These are phyloP conservation scores for Samsoniella hepiali DNA, from an alignment of 2,329 filamentous ascomycete genomes.

Conservation along the genomic window DNA sequence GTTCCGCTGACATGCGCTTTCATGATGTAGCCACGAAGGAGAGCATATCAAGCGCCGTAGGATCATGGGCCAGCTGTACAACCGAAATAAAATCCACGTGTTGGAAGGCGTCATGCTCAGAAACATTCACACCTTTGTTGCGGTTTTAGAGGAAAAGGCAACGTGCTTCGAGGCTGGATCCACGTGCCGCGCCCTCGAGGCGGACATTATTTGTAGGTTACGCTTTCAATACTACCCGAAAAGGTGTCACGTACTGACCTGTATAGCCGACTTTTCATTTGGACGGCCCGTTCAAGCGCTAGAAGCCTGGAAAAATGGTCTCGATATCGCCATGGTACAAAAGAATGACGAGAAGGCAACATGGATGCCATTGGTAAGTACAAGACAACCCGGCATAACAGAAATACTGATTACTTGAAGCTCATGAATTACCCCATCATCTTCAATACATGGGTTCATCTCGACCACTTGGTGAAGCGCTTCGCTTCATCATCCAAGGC, in stretches of 20 bases:
- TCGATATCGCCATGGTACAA: not conserved
- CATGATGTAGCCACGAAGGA: no score
- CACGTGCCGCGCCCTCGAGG: no score
- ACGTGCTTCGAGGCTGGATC: no score
- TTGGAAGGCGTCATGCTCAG: no score
- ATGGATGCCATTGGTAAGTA: not conserved
- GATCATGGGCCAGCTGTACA: no score
- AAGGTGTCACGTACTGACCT: not conserved
- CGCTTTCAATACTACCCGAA: no score
- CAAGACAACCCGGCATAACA: not conserved
- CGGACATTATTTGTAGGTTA: no score
- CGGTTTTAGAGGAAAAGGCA: no score
- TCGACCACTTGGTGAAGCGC: not conserved
- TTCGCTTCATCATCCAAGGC: not conserved
- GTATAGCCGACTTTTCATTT: not conserved
- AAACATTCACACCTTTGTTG: no score
- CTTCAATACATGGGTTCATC: not conserved
- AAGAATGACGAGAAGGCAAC: not conserved
- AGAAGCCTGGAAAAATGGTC: not conserved
- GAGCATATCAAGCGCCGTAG: no score
- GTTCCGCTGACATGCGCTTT: no score
- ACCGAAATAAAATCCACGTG: no score
- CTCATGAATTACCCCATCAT: not conserved
- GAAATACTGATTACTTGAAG: not conserved
- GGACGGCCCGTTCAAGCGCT: not conserved